These are phyloP conservation scores for Lactarius indigo DNA, from an alignment of 768 basidiomycete genomes.

Conservation along the genomic window DNA sequence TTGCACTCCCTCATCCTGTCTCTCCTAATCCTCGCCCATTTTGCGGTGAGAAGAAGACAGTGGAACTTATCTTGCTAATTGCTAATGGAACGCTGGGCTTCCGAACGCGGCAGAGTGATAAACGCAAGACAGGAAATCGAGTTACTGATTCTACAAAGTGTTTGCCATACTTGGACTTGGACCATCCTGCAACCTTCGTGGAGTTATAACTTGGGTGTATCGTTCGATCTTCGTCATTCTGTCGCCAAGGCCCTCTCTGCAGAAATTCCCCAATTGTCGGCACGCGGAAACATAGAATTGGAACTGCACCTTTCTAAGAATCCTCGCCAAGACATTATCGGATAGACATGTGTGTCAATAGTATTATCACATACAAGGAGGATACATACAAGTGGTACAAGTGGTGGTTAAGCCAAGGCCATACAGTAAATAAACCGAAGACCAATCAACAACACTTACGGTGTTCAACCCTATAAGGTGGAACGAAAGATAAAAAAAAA, in stretches of 20 bases:
- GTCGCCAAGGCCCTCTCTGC: not conserved
- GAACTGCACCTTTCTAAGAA: not conserved
- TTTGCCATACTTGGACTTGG: no score
- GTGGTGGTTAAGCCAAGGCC: not conserved
- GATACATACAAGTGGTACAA: not conserved
- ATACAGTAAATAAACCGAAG: not conserved
- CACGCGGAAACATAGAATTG: not conserved
- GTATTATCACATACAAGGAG: not conserved
- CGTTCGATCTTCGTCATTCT: no score
- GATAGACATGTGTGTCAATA: not conserved
- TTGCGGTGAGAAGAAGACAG: no score
- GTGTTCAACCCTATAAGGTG: not conserved
- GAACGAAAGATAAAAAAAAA: not conserved
- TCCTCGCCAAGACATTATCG: not conserved
- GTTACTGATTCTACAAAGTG: no score
- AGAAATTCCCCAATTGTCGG: not conserved
- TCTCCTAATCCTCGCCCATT: no score
- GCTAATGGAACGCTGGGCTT: no score
- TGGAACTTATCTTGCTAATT: no score
- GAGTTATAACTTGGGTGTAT: no score
- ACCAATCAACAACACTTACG: not conserved
- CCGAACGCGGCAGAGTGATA: no score
- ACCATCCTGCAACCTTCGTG: no score
- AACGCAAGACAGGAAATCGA: no score
- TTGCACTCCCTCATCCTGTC: no score